Base-by-base conservation (phyloP, 768 basidiomycete species). In the Suillus ampliporus region DNA sequence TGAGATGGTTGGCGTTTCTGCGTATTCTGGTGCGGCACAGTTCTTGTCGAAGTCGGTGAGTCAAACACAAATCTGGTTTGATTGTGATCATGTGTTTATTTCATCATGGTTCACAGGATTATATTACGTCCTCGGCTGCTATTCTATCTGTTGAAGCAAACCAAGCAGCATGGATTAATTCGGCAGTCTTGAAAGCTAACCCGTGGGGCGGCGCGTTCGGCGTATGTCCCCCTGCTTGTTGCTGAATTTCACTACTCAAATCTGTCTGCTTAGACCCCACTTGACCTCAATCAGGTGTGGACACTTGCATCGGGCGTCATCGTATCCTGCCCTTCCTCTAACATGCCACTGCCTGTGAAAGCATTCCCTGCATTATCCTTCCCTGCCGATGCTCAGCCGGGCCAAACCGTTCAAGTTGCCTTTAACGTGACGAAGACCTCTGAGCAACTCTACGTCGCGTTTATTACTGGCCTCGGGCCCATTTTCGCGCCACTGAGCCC, bases 71-170 rank as follows among this genome's bases (percentile, higher is more conserved):
- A n/a, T 26, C 14, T 31, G 11, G 14, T n/a, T 43, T 50, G 15
- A 48, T 23, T 7, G 26, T 41, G 23, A 7, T 14, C 2, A 46
- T n/a, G 6, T 26, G 17, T 34, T 34, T 3, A 23, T n/a, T n/a
- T 14, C 3, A 26, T 9, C 35, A 41, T 59, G 35, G 31, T 28
- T 2, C 31, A 7, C 68, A 81, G 73, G 76, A 76, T 31, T 84
- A 83, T 70, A 69, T 85, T 23, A 83, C 84, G 5, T 81, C 82
- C 19, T 83, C 85, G 5, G 89, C 80, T 2, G 81, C 84, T 21
- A 90, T 92, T 66, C 77, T 90, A 21, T 78, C 82, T 31, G 80
- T 79, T 51, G 86, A 88, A 71, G 77, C 83, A 56, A 78, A 84
- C 46, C 85, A 87, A 68, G 76, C 79, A 23, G 75, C 80, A 11